phyloP scores from a whole-genome alignment of 768 basidiomycete genomes.

The Thelephora aurantiotincta region DNA sequence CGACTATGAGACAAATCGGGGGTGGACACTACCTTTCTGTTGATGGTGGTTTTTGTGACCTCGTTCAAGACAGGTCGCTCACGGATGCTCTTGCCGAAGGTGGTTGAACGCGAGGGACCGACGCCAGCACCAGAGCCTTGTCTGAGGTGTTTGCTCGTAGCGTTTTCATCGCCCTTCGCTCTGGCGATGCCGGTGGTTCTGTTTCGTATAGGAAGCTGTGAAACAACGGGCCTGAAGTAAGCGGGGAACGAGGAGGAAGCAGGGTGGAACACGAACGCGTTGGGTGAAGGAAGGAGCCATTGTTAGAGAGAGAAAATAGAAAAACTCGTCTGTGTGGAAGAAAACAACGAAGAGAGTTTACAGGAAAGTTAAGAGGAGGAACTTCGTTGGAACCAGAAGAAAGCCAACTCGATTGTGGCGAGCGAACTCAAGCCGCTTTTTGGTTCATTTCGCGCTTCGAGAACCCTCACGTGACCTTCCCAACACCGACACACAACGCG shows the following conservation, averaged over 20 bases:
- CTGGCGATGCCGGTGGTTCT: conserved; percentile 46
- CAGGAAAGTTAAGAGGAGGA: too few relatives aligned
- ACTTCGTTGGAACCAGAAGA: too few relatives aligned
- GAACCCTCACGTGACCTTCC: too few relatives aligned
- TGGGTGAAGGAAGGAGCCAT: conserved; percentile 43
- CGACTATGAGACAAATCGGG: too few relatives aligned
- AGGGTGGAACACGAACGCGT: conserved; percentile 30
- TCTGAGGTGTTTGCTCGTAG: conserved; percentile 50
- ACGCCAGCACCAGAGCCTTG: conserved; percentile 37
- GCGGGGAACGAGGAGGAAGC: conserved; percentile 2
- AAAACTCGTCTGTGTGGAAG: too few relatives aligned
- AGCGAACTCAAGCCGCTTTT: too few relatives aligned
- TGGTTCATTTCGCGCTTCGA: too few relatives aligned
- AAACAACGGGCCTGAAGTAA: conserved; percentile 6
- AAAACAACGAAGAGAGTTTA: too few relatives aligned
- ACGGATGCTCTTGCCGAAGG: conserved; percentile 33
- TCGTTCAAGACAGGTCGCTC: conserved; percentile 69
- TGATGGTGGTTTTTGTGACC: conserved; percentile 66
- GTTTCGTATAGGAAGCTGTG: conserved; percentile 50
- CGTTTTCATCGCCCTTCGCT: conserved; percentile 59
- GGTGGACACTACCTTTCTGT: conserved; percentile 41
- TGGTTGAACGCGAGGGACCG: conserved; percentile 31
- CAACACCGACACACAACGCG: too few relatives aligned
- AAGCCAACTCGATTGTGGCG: too few relatives aligned
- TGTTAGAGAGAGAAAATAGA: conserved; percentile 1